Conservation (phyloP, 1,284 basidiomycete genomes). For the Lentinula novae-zelandiae region DNA sequence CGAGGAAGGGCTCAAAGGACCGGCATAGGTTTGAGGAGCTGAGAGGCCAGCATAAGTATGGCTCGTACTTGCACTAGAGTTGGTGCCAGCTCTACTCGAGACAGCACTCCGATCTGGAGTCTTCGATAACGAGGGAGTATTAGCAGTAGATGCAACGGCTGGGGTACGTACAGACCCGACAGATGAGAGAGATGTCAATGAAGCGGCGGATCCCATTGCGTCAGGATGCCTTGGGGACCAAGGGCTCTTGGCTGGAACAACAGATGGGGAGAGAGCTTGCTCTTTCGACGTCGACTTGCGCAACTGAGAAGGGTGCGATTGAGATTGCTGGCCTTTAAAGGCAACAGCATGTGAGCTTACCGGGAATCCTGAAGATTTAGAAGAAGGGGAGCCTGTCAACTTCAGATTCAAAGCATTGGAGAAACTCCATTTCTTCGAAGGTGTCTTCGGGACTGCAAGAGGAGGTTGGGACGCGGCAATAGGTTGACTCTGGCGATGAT, state of each 20-base stretch:
- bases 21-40: conserved; percentile 35
- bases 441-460: conserved; percentile 56
- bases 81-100: conserved; percentile 62
- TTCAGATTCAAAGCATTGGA: conserved; percentile 86
- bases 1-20: conserved; percentile 66
- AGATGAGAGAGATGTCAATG: conserved; percentile 70
- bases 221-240: conserved; percentile 70
- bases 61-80: conserved; percentile 68
- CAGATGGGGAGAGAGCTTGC: conserved; percentile 41
- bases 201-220: conserved; percentile 72
- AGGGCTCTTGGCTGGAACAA: conserved; percentile 36
- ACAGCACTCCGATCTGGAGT: conserved; percentile 55
- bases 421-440: conserved; percentile 96
- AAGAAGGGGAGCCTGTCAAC: conserved; percentile 61
- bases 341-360: conserved; percentile 62
- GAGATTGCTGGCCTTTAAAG: conserved; percentile 32
- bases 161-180: conserved; percentile 57
- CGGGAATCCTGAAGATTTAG: conserved; percentile 47
- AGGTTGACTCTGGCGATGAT: conserved; percentile 34
- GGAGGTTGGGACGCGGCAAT: conserved; percentile 37
- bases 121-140: conserved; percentile 29
- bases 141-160: conserved; percentile 20
- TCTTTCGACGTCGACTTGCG: conserved; percentile 69
- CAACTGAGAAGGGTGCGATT: conserved; percentile 37
- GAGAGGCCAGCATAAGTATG: conserved; percentile 47